Conservation (phyloP, 73 alveolate genomes). For the Tetrahymena elliotti region DNA sequence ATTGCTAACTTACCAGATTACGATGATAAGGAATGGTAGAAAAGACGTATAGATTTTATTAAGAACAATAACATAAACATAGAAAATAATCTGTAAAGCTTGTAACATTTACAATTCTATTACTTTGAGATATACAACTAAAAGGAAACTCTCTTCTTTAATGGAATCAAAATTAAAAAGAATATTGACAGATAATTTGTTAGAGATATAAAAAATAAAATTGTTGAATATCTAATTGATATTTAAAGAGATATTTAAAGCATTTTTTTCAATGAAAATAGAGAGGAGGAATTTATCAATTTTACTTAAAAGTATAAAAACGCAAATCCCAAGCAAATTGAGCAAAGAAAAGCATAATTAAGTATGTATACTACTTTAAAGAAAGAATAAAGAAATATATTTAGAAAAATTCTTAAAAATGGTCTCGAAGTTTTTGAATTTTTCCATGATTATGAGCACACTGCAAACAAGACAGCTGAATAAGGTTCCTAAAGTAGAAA, state of each 20-base stretch:
- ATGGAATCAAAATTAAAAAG: not conserved
- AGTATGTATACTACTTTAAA: not conserved
- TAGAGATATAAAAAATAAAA: not conserved
- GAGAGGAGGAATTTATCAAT: not conserved
- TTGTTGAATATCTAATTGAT: not conserved
- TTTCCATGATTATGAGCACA: not conserved
- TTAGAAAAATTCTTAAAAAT: not conserved
- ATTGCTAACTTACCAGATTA: not conserved
- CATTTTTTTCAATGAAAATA: not conserved
- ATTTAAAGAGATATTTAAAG: not conserved
- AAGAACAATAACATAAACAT: not conserved
- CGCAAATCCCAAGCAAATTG: not conserved
- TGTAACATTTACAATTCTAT: not conserved
- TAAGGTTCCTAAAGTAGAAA: not conserved
- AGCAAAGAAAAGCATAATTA: not conserved
- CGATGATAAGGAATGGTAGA: not conserved
- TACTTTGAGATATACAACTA: not conserved
- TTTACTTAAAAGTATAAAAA: not conserved
- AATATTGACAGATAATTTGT: not conserved
- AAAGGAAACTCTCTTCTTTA: not conserved
- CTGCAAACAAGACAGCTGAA: not conserved
- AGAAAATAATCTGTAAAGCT: not conserved
- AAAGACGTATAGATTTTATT: not conserved
- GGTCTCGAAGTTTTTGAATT: not conserved
- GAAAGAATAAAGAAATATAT: not conserved